These are phyloP conservation scores for Coleophoma crateriformis DNA, from an alignment of 2,329 filamentous ascomycete species.

Conservation along the genomic window DNA sequence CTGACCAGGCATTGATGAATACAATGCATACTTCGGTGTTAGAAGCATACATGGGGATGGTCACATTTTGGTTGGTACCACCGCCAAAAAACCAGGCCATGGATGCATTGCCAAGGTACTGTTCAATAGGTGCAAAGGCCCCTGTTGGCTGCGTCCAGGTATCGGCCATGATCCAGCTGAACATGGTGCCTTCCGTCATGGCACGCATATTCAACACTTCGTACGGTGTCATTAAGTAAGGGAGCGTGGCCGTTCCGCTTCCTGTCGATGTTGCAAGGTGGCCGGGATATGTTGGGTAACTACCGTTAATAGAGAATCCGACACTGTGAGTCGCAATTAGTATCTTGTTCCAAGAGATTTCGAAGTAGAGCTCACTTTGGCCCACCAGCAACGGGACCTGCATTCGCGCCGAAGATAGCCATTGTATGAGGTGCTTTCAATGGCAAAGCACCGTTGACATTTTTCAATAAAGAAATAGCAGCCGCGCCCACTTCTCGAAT, in stretches of 20 bases:
- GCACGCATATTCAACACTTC: constrained; percentile 60
- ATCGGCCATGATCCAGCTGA: constrained; percentile 59
- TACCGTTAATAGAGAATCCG: not conserved
- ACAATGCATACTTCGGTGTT: constrained; percentile 66
- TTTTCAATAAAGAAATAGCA: constrained; percentile 59
- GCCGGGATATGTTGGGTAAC: not conserved
- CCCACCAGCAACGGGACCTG: constrained; percentile 25
- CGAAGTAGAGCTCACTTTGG: not conserved
- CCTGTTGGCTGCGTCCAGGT: not conserved
- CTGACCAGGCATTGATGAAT: constrained; percentile 78
- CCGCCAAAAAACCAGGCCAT: constrained; percentile 32
- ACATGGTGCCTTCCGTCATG: constrained; percentile 47
- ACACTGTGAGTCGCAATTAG: not conserved
- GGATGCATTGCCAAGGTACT: constrained; percentile 29
- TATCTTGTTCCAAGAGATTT: not conserved
- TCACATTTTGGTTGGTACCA: constrained; percentile 36
- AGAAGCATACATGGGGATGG: constrained; percentile 34
- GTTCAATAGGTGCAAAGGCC: not conserved
- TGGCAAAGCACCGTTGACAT: constrained; percentile 47
- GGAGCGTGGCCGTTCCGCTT: constrained; percentile 64
- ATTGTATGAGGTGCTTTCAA: constrained; percentile 44
- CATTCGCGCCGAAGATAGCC: constrained; percentile 52
- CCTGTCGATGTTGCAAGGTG: constrained; percentile 39
- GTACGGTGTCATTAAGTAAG: constrained; percentile 69
- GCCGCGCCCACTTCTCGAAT: constrained; percentile 46